A percentile compares a stretch with the other conserved stretches of the same genome.
Conservation (phyloP, 2,329 filamentous ascomycete species). For the Chalaropsis thielavioides region DNA sequence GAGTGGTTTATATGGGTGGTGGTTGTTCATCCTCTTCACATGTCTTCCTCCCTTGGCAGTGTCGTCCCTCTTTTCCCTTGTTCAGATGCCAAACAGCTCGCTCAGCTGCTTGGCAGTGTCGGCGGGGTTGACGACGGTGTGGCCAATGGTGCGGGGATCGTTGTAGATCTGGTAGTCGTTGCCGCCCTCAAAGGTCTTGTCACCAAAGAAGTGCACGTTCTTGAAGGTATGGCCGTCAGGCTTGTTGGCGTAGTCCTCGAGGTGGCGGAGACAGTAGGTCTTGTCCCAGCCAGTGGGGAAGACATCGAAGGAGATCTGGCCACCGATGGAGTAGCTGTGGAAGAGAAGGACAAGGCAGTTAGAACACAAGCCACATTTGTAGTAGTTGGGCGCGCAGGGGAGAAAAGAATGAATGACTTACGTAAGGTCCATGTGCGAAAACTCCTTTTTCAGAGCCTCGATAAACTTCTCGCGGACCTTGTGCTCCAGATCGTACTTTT, state of each 20-base stretch:
- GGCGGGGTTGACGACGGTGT: slow-evolving; percentile 65
- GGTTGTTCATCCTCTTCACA: background rate
- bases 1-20: background rate
- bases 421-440: slow-evolving; percentile 72
- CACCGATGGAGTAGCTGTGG: slow-evolving; percentile 74
- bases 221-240: slow-evolving; percentile 62
- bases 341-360: background rate
- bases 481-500: slow-evolving; percentile 65
- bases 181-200: slow-evolving; percentile 82
- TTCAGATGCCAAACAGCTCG: slow-evolving; percentile 58
- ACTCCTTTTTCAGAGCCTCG: slow-evolving; percentile 59
- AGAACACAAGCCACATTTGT: background rate
- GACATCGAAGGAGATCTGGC: slow-evolving; percentile 95
- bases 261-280: slow-evolving; percentile 83
- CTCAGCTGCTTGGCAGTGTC: slow-evolving; percentile 70
- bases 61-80: background rate
- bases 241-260: slow-evolving; percentile 63
- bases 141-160: slow-evolving; percentile 69
- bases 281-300: slow-evolving; percentile 98
- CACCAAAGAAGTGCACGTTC: slow-evolving; percentile 93
- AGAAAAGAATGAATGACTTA: slow-evolving; percentile 33
- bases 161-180: slow-evolving; percentile 93
- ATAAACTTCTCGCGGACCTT: slow-evolving; percentile 67
- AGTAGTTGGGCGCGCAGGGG: slow-evolving; percentile 8
- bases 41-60: background rate